Base-by-base conservation (phyloP, 805 yeast genomes). In the Metschnikowia colocasiae region DNA sequence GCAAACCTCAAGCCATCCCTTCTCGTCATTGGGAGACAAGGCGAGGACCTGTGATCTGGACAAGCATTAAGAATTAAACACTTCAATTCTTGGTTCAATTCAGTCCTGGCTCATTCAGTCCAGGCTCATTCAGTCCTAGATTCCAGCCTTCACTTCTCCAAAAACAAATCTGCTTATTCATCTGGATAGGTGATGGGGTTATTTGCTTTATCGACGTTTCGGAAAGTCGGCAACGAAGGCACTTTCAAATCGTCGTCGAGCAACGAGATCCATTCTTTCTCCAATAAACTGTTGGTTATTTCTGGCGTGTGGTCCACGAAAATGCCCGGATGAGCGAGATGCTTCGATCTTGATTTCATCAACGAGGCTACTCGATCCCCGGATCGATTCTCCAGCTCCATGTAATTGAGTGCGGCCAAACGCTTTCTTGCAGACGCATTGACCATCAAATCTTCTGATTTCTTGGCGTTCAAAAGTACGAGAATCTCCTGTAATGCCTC, bases 11-110 rank as follows among this genome's bases (percentile, higher is more conserved):
- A 84, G 46, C 68, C 69, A 4, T 85, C 81, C 12, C 61, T 87
- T 32, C 76, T 78, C 46, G 69, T 87, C 6, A 80, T 87, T 47
- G 96, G 96, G 5, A 73, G 92, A 51, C 90, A 85, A 61, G 53
- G 55, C 8, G 56, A 56, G 20, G 48, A 46, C 13, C 27, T 49
- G 3, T 55, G 43, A 29, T 13, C 15, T 3, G 27, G 27, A 8
- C 27, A 8, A 10, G 10, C 27, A 25, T n/a, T n/a, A n/a, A n/a
- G n/a, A n/a, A n/a, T n/a, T n/a, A n/a, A n/a, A n/a, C n/a, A n/a
- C n/a, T n/a, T n/a, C n/a, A n/a, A n/a, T n/a, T n/a, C n/a, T n/a
- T n/a, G n/a, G n/a, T n/a, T n/a, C n/a, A n/a, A n/a, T n/a, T n/a
- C n/a, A n/a, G n/a, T n/a, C n/a, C n/a, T n/a, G n/a, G n/a, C n/a